Evolutionary conservation across 495 filamentous ascomycete species (phyloP).

Genomic region (Podospora pseudoanserina): DNA sequence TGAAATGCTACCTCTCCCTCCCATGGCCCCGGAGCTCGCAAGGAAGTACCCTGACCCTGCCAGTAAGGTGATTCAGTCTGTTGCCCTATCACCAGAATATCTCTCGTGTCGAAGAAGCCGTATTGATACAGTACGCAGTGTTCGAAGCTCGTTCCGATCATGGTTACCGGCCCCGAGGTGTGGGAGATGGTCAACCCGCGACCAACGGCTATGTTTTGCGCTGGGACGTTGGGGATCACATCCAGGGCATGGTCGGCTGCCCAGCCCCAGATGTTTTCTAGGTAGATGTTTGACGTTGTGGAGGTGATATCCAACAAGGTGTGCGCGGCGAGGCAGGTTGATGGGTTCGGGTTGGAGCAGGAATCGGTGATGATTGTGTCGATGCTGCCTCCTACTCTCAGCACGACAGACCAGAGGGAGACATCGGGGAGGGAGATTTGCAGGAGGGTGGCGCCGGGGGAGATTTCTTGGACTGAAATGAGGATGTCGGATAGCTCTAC

Average conservation of each 20-base stretch:
- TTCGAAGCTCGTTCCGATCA: constrained; percentile 67
- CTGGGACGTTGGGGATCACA: constrained; percentile 18
- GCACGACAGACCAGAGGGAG: constrained; percentile 53
- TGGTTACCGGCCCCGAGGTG: constrained; percentile 44
- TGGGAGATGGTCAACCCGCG: constrained; percentile 48
- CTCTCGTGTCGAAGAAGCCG: constrained; percentile 55
- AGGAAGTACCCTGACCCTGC: constrained; percentile 57
- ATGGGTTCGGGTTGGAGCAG: constrained; percentile 33
- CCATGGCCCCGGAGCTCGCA: constrained; percentile 31
- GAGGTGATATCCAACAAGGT: constrained; percentile 47
- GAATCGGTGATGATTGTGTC: constrained; percentile 43
- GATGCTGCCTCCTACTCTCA: constrained; percentile 55
- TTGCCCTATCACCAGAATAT: constrained; percentile 62
- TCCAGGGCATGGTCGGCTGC: constrained; percentile 51
- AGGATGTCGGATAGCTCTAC: constrained; percentile 57
- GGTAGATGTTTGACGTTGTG: constrained; percentile 40
- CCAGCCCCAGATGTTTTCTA: constrained; percentile 60
- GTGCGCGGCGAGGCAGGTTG: constrained; percentile 50
- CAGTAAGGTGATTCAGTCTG: constrained; percentile 75
- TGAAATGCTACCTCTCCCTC: constrained; percentile 14
- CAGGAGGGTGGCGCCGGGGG: constrained; percentile 50
- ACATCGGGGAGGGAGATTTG: constrained; percentile 50
- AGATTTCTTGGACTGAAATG: constrained; percentile 49
- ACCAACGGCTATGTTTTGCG: constrained; percentile 48
- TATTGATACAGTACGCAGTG: constrained; percentile 75